Evolutionary conservation across 495 filamentous ascomycete species (phyloP), one percentile per base, ranked within the genome.

Genomic region (Patellaria atrata): DNA sequence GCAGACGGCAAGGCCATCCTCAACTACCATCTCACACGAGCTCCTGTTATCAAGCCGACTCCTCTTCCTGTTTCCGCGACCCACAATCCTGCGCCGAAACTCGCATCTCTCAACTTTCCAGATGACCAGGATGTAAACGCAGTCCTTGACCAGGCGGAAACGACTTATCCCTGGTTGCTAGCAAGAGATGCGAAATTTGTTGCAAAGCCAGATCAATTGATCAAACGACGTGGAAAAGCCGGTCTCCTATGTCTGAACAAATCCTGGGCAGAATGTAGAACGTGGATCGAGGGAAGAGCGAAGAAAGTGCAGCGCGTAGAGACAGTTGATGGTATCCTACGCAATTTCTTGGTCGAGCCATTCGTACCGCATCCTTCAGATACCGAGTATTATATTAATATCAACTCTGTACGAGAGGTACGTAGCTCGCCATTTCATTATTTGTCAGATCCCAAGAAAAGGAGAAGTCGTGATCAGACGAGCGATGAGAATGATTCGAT

Each of bases 1-100:
- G 89, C 91, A 70, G 89, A 99, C 66, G 89, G 89, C 74, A 99
- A 99, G 79, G 89, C 89, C 68, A 96, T 99, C 70, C 69, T 99
- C 70, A 94, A 93, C 79, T 99, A 94, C 71, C 89, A 99, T 74
- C 86, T 99, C 69, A 99, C 89, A 48, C 79, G 89, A 53, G 85
- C 89, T 40, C 78, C 87, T 38, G 79, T 93, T 56, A 94, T 99
- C 73, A 93, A 94, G 76, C 84, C 89, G 33, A 83, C 84, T 52
- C 82, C 91, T 60, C 82, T 99, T 16, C 85, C 89, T 45, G 55
- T 71, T 45, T 68, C 82, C 43, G 55, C 75, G 40, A 89, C 75
- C 57, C 89, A 99, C 75, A 96, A 96, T 66, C 65, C 89, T 43
- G 73, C 91, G 35, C 63, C 89, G 50, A 82, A 75, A 59, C 81